Percentiles rank a stretch among this genome's conserved stretches.
Evolutionary conservation across 441 rosid species (phyloP).

Genomic region (Brassica balearica): DNA sequence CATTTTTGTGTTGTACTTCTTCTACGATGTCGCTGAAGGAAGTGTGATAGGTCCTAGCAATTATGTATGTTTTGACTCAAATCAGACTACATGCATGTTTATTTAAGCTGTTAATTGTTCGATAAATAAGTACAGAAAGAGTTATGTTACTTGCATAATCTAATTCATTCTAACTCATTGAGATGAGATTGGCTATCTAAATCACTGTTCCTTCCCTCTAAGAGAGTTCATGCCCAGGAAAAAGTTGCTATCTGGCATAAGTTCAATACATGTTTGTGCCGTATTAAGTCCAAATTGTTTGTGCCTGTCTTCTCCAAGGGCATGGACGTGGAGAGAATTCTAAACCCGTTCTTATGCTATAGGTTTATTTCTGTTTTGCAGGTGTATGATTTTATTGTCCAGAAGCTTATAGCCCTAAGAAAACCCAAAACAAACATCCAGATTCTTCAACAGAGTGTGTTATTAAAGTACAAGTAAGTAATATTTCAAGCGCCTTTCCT

Average conservation of each 20-base stretch:
- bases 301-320: slow-evolving; percentile 27
- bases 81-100: slow-evolving; percentile 4
- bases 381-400: slow-evolving; percentile 99
- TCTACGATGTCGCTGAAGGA: slow-evolving; percentile 14
- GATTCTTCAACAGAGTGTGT: slow-evolving; percentile 98
- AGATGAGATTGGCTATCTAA: slow-evolving; percentile 18
- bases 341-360: slow-evolving; percentile 28
- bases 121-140: slow-evolving; percentile 13
- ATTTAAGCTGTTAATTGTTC: not conserved
- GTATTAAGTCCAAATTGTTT: slow-evolving; percentile 1
- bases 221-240: slow-evolving; percentile 12
- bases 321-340: slow-evolving; percentile 26
- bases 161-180: slow-evolving; percentile 7
- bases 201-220: slow-evolving; percentile 14
- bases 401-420: slow-evolving; percentile 96
- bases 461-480: slow-evolving; percentile 93
- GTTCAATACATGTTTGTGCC: not conserved
- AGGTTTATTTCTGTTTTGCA: slow-evolving; percentile 40
- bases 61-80: slow-evolving; percentile 12
- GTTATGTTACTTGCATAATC: slow-evolving; percentile 12
- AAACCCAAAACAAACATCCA: slow-evolving; percentile 99
- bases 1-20: slow-evolving; percentile 15
- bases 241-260: slow-evolving; percentile 13
- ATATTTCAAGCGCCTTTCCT: slow-evolving; percentile 18
- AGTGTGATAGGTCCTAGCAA: slow-evolving; percentile 24